Conservation (phyloP, 1,139 yeast species). For the Magnusiomyces magnusii region DNA sequence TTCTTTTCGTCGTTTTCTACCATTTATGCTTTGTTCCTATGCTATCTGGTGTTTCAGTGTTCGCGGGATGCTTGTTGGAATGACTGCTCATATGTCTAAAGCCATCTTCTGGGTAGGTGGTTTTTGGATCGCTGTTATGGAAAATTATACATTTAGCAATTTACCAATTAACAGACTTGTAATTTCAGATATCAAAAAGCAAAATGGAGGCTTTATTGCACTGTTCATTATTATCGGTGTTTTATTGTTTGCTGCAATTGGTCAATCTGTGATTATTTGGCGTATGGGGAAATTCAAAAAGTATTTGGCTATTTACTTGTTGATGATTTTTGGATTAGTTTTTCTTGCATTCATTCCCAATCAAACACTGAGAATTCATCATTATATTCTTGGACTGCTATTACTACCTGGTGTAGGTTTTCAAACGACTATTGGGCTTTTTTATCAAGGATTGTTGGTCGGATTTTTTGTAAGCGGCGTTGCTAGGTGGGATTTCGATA, state of each 20-base stretch:
- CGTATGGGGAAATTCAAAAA: constrained; percentile 60
- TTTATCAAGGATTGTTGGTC: constrained; percentile 75
- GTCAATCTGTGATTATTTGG: constrained; percentile 81
- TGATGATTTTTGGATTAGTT: constrained; percentile 42
- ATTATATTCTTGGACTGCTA: constrained; percentile 73
- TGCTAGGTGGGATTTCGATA: constrained; percentile 90
- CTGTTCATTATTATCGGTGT: constrained; percentile 46
- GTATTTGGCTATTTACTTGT: constrained; percentile 46
- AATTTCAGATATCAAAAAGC: constrained; percentile 55
- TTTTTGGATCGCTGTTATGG: constrained; percentile 79
- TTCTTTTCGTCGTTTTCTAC: constrained; percentile 68
- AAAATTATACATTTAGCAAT: constrained; percentile 81
- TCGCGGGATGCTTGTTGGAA: constrained; percentile 26
- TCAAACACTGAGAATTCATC: constrained; percentile 75
- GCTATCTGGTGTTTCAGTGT: constrained; percentile 62
- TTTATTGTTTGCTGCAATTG: constrained; percentile 43
- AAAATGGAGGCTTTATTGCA: constrained; percentile 71
- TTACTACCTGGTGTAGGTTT: constrained; percentile 71
- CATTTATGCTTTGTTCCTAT: constrained; percentile 62
- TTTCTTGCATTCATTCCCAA: constrained; percentile 53
- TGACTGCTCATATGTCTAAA: constrained; percentile 41
- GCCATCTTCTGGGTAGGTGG: constrained; percentile 66
- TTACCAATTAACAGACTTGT: constrained; percentile 84
- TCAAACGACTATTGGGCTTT: constrained; percentile 56
- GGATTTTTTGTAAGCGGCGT: constrained; percentile 82